These are phyloP conservation scores for Thermochaetoides thermophila DNA, from an alignment of 495 filamentous ascomycete species.

Conservation along the genomic window DNA sequence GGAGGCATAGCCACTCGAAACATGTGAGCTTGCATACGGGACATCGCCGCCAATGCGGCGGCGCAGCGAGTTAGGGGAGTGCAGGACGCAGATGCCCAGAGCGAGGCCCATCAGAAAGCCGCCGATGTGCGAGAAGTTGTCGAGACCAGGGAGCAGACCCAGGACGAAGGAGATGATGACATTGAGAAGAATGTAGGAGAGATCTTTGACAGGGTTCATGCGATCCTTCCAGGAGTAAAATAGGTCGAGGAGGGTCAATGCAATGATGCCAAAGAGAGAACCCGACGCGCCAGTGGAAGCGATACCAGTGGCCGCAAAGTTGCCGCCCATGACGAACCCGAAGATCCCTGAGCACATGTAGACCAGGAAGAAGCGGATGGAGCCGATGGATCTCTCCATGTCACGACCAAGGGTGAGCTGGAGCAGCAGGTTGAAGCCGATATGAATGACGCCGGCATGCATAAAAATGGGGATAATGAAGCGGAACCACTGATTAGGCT, in stretches of 20 bases:
- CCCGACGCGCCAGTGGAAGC: conserved; percentile 82
- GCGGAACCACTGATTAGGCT: conserved; percentile 88
- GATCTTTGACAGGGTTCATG: conserved; percentile 56
- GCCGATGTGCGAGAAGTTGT: conserved; percentile 96
- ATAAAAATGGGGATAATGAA: conserved; percentile 95
- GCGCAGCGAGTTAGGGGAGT: conserved; percentile 69
- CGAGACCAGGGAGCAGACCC: conserved; percentile 79
- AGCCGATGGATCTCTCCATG: conserved; percentile 79
- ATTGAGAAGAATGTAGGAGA: conserved; percentile 71
- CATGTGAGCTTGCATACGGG: conserved; percentile 25
- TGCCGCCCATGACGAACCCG: conserved; percentile 89
- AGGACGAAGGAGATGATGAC: conserved; percentile 82
- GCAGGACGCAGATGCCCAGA: conserved; percentile 72
- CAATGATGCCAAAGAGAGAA: conserved; percentile 78
- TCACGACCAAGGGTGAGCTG: conserved; percentile 78
- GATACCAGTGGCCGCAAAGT: conserved; percentile 67
- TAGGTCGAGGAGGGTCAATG: conserved; percentile 74
- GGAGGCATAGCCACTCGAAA: conserved; percentile 21
- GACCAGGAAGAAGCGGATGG: conserved; percentile 70
- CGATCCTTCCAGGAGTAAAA: conserved; percentile 81
- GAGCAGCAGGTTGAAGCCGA: conserved; percentile 84
- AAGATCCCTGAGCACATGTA: conserved; percentile 90
- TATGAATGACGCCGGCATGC: conserved; percentile 85
- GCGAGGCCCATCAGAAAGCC: conserved; percentile 88
- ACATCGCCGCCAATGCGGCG: conserved; percentile 57